phyloP scores from a whole-genome alignment of 352 stramenopile species.

The Pythium dissotocum region DNA sequence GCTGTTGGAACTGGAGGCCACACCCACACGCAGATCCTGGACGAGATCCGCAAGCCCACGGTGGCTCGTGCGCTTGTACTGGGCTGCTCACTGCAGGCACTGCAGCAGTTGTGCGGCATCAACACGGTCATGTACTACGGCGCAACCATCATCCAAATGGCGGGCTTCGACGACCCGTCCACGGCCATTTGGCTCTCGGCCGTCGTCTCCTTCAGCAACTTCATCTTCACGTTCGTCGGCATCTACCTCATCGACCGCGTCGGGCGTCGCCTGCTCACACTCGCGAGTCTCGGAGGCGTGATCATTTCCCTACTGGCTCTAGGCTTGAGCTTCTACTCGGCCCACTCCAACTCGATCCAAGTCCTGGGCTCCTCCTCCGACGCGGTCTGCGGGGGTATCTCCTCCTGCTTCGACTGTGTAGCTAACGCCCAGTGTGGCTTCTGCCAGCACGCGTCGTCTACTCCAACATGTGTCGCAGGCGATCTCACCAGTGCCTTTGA shows the following conservation, averaged over 20 bases:
- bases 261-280: conserved; percentile 50
- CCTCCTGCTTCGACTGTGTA: conserved; percentile 73
- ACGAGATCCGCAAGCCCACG: conserved; percentile 35
- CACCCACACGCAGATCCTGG: conserved; percentile 20
- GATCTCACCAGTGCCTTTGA: neutral
- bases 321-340: conserved; percentile 46
- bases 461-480: conserved; percentile 12
- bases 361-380: conserved; percentile 32
- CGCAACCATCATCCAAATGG: conserved; percentile 80
- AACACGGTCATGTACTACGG: conserved; percentile 91
- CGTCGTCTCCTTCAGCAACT: conserved; percentile 71
- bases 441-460: conserved; percentile 19
- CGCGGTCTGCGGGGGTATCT: conserved; percentile 36
- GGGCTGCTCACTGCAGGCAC: conserved; percentile 59
- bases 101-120: conserved; percentile 83
- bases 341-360: conserved; percentile 31
- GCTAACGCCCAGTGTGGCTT: conserved; percentile 62
- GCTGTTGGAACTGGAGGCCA: neutral
- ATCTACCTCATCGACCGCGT: conserved; percentile 57
- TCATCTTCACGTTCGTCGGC: conserved; percentile 66
- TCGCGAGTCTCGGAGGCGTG: conserved; percentile 47
- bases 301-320: conserved; percentile 45
- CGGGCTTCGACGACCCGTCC: conserved; percentile 65
- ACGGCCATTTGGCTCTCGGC: conserved; percentile 82
- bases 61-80: conserved; percentile 51